Evolutionary conservation across 148 eudicot genomes (phyloP).

Genomic region (Vaccinium myrtillus): DNA sequence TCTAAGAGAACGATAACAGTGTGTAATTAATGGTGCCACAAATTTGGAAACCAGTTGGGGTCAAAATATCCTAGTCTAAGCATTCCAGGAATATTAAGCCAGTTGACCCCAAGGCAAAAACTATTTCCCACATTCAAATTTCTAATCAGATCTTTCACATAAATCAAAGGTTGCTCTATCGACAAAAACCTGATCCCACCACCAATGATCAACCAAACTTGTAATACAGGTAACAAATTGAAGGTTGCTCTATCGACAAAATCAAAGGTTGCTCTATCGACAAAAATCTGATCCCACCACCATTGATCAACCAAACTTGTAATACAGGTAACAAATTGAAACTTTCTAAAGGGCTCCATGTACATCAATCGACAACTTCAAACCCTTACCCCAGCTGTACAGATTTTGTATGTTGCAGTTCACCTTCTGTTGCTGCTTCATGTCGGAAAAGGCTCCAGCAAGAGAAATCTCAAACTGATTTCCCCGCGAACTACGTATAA

Average conservation of each 20-base stretch:
- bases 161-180: not conserved
- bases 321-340: not conserved
- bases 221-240: too few species aligned
- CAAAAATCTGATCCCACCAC: not conserved
- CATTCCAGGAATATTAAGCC: not conserved
- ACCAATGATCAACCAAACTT: too few species aligned
- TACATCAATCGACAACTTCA: not conserved
- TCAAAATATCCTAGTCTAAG: not conserved
- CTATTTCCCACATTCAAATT: not conserved
- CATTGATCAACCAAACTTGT: not conserved
- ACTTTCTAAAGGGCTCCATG: not conserved
- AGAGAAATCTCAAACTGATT: not conserved
- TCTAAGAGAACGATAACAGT: not conserved
- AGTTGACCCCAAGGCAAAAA: not conserved
- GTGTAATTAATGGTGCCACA: not conserved
- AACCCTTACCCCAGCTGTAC: not conserved
- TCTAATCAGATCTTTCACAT: not conserved
- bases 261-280: not conserved
- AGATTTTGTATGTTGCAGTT: not conserved
- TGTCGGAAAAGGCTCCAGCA: not conserved
- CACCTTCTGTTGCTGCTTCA: not conserved
- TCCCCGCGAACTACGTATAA: not conserved
- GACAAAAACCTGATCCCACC: too few species aligned
- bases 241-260: not conserved
- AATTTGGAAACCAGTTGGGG: not conserved